These are phyloP conservation scores for Colletotrichum zoysiae DNA, from an alignment of 2,329 filamentous ascomycete species.

Conservation along the genomic window DNA sequence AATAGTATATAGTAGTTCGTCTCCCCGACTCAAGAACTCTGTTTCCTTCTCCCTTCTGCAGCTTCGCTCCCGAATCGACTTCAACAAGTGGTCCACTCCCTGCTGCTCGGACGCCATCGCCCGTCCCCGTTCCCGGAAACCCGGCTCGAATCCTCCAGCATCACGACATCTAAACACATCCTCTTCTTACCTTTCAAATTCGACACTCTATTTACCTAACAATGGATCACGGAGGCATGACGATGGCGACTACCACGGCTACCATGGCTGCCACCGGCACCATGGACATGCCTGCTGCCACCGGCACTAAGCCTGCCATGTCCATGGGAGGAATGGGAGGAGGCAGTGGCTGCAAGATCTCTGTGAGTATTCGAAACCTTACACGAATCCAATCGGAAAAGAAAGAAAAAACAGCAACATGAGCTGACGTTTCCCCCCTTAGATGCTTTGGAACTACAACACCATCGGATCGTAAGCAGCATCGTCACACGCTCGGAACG, in stretches of 20 bases:
- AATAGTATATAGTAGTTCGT: constrained; percentile 24
- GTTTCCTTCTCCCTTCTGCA: constrained; percentile 12
- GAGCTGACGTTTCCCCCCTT: constrained; percentile 23
- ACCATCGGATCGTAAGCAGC: constrained; percentile 72
- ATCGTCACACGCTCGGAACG: constrained; percentile 68
- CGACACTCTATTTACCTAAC: background rate
- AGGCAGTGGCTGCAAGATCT: constrained; percentile 56
- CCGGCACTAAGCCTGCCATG: constrained; percentile 35
- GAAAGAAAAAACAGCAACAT: background rate
- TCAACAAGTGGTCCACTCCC: background rate
- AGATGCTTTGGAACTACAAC: constrained; percentile 89
- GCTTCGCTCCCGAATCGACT: background rate
- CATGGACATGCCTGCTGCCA: constrained; percentile 36
- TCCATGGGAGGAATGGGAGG: constrained; percentile 41
- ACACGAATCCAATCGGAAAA: no score
- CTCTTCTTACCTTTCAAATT: background rate
- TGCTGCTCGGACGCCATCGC: constrained; percentile 12
- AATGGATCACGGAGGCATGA: constrained; percentile 36
- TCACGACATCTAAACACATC: background rate
- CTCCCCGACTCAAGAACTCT: background rate
- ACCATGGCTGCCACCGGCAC: constrained; percentile 36
- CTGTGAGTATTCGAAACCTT: constrained; percentile 48
- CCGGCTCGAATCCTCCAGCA: background rate
- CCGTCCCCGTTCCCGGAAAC: no score
- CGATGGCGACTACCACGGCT: constrained; percentile 24